phyloP scores from a whole-genome alignment of 73 alveolate species.

The Durusdinium trenchii region DNA sequence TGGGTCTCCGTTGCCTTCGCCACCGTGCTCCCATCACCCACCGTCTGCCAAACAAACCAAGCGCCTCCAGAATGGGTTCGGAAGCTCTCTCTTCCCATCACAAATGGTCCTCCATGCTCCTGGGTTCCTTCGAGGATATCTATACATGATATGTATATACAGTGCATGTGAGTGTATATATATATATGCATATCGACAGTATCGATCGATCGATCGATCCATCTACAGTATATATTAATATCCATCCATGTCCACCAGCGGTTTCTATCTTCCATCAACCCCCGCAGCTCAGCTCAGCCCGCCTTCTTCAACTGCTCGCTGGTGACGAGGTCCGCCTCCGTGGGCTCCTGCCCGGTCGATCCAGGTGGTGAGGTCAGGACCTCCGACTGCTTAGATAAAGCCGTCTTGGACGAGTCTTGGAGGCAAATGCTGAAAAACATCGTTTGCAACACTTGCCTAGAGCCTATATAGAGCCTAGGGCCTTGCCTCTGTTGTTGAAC shows the following conservation, averaged over 20 bases:
- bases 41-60: not conserved
- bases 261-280: not conserved
- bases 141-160: not conserved
- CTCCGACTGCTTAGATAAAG: too few species aligned
- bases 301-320: conserved; percentile 63
- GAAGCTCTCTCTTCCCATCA: not conserved
- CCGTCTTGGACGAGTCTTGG: too few species aligned
- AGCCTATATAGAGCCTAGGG: too few species aligned
- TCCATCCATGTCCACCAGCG: not conserved
- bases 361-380: not conserved
- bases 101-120: not conserved
- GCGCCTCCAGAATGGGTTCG: not conserved
- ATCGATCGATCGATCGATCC: not conserved
- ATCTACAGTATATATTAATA: not conserved
- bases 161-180: too few species aligned
- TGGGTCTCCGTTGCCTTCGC: too few species aligned
- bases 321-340: conserved; percentile 46
- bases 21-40: too few species aligned
- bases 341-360: conserved; percentile 16
- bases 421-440: too few species aligned
- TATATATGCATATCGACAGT: not conserved
- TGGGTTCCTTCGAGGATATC: not conserved
- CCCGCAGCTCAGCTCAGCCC: not conserved
- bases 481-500: too few species aligned
- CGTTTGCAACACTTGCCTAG: too few species aligned